Conservation (phyloP, 2,329 filamentous ascomycete species). For the Trichoderma oligosporum region DNA sequence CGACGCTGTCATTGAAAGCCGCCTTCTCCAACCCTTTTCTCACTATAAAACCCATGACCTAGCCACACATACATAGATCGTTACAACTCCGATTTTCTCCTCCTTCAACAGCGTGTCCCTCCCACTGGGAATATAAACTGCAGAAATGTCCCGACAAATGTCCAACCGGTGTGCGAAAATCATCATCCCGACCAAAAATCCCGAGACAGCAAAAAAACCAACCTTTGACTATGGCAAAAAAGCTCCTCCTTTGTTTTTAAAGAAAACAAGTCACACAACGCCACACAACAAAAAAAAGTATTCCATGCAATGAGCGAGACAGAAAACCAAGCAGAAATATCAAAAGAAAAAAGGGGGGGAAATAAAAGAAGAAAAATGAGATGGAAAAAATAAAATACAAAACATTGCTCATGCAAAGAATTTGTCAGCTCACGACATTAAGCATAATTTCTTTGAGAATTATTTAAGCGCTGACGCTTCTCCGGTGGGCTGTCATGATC, state of each 20-base stretch:
- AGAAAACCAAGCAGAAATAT: not conserved
- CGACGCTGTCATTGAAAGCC: not conserved
- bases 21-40: not conserved
- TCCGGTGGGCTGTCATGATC: conserved; percentile 46
- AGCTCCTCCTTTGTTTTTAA: conserved; percentile 13
- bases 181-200: conserved; percentile 9
- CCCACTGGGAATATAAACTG: not conserved
- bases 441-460: conserved; percentile 40
- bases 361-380: not conserved
- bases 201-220: not conserved
- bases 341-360: not conserved
- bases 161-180: conserved; percentile 21
- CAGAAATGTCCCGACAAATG: conserved; percentile 3
- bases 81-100: conserved; percentile 15
- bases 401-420: not conserved
- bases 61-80: conserved; percentile 11
- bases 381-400: not conserved
- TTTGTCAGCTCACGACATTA: conserved; percentile 24
- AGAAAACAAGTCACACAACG: conserved; percentile 17
- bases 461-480: conserved; percentile 52
- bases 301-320: conserved; percentile 15
- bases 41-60: not conserved
- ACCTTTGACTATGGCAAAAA: not conserved
- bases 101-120: not conserved
- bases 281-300: conserved; percentile 5